Percentiles rank a stretch among this genome's conserved stretches.
These are phyloP conservation scores for Mrakia frigida DNA, from an alignment of 768 basidiomycete genomes.

Conservation along the genomic window DNA sequence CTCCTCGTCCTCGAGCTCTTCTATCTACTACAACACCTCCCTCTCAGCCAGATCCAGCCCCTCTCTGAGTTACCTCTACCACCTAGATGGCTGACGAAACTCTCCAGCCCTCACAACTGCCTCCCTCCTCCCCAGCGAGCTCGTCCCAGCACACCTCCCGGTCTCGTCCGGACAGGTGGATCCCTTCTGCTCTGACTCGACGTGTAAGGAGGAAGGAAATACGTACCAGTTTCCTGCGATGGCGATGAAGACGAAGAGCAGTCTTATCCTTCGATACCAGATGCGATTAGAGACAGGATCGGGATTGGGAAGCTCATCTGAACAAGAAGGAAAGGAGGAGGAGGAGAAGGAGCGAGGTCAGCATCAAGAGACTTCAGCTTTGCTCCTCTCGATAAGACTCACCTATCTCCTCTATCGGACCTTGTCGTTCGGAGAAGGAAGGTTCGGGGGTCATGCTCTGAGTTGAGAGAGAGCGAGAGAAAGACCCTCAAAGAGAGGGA, in stretches of 20 bases:
- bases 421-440: not conserved
- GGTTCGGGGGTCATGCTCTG: no score
- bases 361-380: not conserved
- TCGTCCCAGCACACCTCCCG: no score
- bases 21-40: not conserved
- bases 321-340: not conserved
- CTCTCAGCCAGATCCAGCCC: no score
- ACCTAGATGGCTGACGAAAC: no score
- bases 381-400: not conserved
- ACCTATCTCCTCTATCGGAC: constrained; percentile 6
- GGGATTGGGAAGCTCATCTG: constrained; percentile 25
- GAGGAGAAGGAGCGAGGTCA: not conserved
- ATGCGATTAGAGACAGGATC: constrained; percentile 19
- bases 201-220: no score
- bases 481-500: no score
- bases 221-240: constrained; percentile 23
- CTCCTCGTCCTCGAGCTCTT: not conserved
- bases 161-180: no score
- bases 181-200: not conserved
- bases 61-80: no score
- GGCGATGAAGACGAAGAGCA: not conserved
- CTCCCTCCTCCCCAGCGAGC: not conserved
- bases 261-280: constrained; percentile 17
- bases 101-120: no score
- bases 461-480: no score